Percentiles rank a stretch among this genome's conserved stretches.
These are phyloP conservation scores for Diaporthe sp. DNA, from an alignment of 2,329 filamentous ascomycete species.

Conservation along the genomic window DNA sequence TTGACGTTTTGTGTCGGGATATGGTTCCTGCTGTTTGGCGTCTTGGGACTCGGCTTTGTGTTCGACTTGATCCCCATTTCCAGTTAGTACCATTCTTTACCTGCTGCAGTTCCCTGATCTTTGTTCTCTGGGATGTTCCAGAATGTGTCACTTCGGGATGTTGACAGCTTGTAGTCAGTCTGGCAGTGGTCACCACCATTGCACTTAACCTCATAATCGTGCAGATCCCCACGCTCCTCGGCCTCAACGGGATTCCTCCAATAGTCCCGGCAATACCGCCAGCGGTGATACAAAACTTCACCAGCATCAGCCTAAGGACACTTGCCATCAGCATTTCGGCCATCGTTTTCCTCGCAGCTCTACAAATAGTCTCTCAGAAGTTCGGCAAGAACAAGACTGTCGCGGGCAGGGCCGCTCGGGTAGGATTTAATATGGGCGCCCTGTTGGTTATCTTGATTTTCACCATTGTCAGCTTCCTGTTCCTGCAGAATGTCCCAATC, in stretches of 20 bases:
- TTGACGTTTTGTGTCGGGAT: constrained; percentile 31
- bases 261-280: background rate
- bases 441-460: constrained; percentile 21
- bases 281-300: background rate
- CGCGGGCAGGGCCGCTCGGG: background rate
- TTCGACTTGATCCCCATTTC: constrained; percentile 18
- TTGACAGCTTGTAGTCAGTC: no score
- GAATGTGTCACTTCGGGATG: no score
- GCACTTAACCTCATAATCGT: constrained; percentile 12
- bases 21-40: constrained; percentile 31
- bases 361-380: background rate
- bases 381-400: constrained; percentile 19
- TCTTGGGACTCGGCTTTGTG: constrained; percentile 30
- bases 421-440: background rate
- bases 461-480: constrained; percentile 22
- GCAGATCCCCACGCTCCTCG: constrained; percentile 21
- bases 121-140: no score
- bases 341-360: background rate
- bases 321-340: constrained; percentile 5
- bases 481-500: constrained; percentile 15
- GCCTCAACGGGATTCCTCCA: constrained; percentile 8
- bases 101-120: no score
- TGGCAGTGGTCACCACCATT: background rate
- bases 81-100: no score
- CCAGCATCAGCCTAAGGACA: constrained; percentile 11